Base-by-base conservation (phyloP, 257 asterid species). In the Craterostigma plantagineum region DNA sequence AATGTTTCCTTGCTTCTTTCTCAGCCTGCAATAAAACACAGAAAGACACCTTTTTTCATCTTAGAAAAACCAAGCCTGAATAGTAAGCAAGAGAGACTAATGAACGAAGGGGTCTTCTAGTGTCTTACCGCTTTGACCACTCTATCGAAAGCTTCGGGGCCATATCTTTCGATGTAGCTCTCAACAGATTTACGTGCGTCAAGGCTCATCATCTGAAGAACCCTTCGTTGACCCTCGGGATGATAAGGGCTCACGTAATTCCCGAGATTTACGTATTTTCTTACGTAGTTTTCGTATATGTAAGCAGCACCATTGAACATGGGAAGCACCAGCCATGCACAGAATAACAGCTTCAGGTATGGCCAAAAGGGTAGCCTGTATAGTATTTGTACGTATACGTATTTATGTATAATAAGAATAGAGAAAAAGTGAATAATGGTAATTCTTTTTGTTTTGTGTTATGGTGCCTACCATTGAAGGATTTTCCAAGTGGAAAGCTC, bases 381-480 rank as follows among this genome's bases (percentile, higher is more conserved):
- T n/a, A n/a, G n/a, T n/a, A n/a, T n/a, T n/a, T n/a, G n/a, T n/a
- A n/a, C n/a, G n/a, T n/a, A n/a, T n/a, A n/a, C n/a, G n/a, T n/a
- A n/a, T n/a, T n/a, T n/a, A n/a, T n/a, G n/a, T n/a, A n/a, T n/a
- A n/a, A n/a, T n/a, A n/a, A n/a, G n/a, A n/a, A n/a, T n/a, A n/a
- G n/a, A n/a, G n/a, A n/a, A n/a, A n/a, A n/a, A n/a, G n/a, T n/a
- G n/a, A n/a, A n/a, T n/a, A n/a, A n/a, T n/a, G n/a, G n/a, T n/a
- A n/a, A n/a, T n/a, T n/a, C n/a, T n/a, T n/a, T n/a, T n/a, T n/a
- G n/a, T n/a, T n/a, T n/a, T n/a, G n/a, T n/a, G n/a, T n/a, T n/a
- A n/a, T n/a, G n/a, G n/a, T n/a, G n/a, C n/a, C 85, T 72, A 87
- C 98, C 95, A 83, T 63, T 79, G 79, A 46, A 90, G 91, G 54